A percentile compares a stretch with the other conserved stretches of the same genome.
Evolutionary conservation across 208 protist genomes (phyloP).

Genomic region (Leishmania turanica): DNA sequence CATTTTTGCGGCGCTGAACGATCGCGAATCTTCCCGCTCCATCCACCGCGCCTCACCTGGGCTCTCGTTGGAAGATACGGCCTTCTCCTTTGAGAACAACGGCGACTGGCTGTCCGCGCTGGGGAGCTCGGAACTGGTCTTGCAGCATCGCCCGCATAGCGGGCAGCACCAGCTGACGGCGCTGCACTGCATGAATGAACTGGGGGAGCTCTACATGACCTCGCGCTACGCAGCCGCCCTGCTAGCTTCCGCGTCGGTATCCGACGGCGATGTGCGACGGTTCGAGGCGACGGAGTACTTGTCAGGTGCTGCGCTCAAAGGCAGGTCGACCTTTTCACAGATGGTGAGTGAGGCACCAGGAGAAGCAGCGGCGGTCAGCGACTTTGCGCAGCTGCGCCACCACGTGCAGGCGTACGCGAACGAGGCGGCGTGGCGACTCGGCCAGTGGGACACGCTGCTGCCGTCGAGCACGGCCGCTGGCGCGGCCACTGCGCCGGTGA

Average conservation of each 20-base stretch:
- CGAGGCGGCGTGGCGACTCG: constrained; percentile 86
- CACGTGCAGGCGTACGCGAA: constrained; percentile 80
- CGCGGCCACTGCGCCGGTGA: not conserved
- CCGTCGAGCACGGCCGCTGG: not conserved
- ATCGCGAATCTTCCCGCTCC: constrained; percentile 77
- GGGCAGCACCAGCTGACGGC: constrained; percentile 74
- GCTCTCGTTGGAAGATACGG: constrained; percentile 54
- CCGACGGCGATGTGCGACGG: not conserved
- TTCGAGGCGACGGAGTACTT: not conserved
- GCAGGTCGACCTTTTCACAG: constrained; percentile 20
- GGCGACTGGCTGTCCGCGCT: constrained; percentile 83
- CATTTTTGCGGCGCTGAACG: constrained; percentile 80
- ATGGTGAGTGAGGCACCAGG: not conserved
- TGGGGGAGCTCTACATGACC: constrained; percentile 88
- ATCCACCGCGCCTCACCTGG: constrained; percentile 59
- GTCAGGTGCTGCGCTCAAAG: not conserved
- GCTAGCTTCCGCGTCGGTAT: constrained; percentile 6
- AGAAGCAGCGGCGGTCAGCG: not conserved
- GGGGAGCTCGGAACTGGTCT: constrained; percentile 75
- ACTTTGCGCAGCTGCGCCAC: constrained; percentile 18
- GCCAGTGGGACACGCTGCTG: constrained; percentile 75
- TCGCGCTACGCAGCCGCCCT: constrained; percentile 59
- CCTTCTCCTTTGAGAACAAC: constrained; percentile 85
- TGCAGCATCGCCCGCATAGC: constrained; percentile 72
- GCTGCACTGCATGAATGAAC: constrained; percentile 83